Evolutionary conservation across 805 yeast species (phyloP), one percentile per base, ranked within the genome.

Genomic region (Candida boidinii): DNA sequence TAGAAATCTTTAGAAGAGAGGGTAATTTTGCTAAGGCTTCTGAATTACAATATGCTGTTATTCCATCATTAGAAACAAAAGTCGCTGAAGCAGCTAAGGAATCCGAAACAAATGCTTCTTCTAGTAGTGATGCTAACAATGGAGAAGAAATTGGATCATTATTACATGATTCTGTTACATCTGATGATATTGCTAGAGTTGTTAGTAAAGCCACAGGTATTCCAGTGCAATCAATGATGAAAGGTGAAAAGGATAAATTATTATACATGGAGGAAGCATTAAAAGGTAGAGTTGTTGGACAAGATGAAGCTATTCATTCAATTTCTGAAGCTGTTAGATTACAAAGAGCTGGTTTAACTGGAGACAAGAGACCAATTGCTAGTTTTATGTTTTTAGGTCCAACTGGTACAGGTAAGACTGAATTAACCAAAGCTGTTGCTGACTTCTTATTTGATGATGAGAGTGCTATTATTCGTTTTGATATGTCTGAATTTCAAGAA

Each of bases 371-470:
- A 39, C 98, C 98, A 6, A 88, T 90, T 47, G 97, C 96, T 1
- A 82, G 95, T 35, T 92, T 92, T 58, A 80, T 90, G 81, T 92
- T 92, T 58, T 66, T 92, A 43, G 98, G 98, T 16, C 97, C 98
- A 34, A 92, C 98, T 0, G 98, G 98, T 62, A 90, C 97, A 0
- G 98, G 98, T 62, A 90, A 90, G 58, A 92, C 98, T 1, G 97
- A 92, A 56, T 68, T 92, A 33, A 88, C 96, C 7, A 90, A 92
- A 56, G 79, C 94, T 1, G 68, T 90, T 36, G 95, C 97, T 2
- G 87, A 86, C 46, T 92, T 92, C 48, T 59, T 90, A 46, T 92
- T 92, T 59, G 92, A 87, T 50, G 90, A 90, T 54, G 86, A 84
- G 49, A 68, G 76, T 28, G 75, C 95, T 8, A 87, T 90, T 23